Percentiles rank a stretch among this genome's conserved stretches.
phyloP scores from a whole-genome alignment of 1,139 yeast genomes.

The Blastobotrys proliferans region DNA sequence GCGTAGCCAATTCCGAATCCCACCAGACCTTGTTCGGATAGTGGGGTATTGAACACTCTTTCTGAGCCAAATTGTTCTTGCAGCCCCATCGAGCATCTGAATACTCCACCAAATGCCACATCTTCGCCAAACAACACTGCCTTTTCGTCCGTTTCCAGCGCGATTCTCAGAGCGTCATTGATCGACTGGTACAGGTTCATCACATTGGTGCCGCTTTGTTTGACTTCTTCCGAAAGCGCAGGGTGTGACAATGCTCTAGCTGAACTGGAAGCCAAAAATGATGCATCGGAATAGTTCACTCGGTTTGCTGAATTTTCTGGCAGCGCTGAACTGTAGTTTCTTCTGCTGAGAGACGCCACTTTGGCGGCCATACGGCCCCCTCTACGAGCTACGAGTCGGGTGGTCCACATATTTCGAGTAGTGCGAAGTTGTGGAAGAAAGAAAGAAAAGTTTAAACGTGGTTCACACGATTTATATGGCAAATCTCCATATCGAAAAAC shows the following conservation, averaged over 20 bases:
- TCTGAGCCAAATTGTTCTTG: slow-evolving; percentile 37
- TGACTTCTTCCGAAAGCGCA: slow-evolving; percentile 19
- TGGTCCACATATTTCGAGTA: background rate
- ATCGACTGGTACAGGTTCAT: slow-evolving; percentile 35
- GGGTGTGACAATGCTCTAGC: slow-evolving; percentile 22
- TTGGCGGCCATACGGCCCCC: too few relatives aligned
- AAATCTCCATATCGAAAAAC: too few relatives aligned
- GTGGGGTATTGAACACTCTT: slow-evolving; percentile 37
- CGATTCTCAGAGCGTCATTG: slow-evolving; percentile 35
- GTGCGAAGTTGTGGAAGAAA: background rate
- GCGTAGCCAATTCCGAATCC: slow-evolving; percentile 39
- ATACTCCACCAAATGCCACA: slow-evolving; percentile 40
- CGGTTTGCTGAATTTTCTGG: slow-evolving; percentile 17
- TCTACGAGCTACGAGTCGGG: too few relatives aligned
- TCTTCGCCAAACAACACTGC: slow-evolving; percentile 38
- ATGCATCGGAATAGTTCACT: slow-evolving; percentile 27
- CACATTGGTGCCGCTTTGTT: slow-evolving; percentile 22
- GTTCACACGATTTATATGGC: too few relatives aligned
- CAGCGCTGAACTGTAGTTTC: background rate
- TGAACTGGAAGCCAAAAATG: slow-evolving; percentile 26
- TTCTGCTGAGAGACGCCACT: too few relatives aligned
- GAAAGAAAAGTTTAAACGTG: background rate
- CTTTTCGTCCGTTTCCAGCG: slow-evolving; percentile 34
- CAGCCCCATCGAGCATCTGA: slow-evolving; percentile 38
- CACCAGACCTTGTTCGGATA: slow-evolving; percentile 36